Evolutionary conservation across 805 yeast species (phyloP).

Genomic region (Metschnikowia reukaufii): DNA sequence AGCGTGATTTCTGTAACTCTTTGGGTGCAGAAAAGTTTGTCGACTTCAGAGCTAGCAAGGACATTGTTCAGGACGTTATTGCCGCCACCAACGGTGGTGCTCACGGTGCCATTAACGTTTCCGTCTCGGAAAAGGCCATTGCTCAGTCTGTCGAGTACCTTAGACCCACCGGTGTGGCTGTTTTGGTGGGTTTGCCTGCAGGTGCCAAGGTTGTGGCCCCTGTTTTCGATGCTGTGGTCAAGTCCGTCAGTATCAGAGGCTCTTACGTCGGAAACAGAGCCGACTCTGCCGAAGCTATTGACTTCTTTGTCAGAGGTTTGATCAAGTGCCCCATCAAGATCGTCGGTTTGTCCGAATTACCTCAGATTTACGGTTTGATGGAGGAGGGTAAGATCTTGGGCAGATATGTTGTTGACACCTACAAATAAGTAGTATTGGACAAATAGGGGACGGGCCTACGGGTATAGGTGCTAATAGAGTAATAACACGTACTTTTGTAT

Average conservation of each 20-base stretch:
- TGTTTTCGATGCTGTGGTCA: conserved; percentile 42
- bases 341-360: conserved; percentile 42
- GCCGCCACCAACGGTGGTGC: conserved; percentile 62
- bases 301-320: conserved; percentile 45
- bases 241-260: conserved; percentile 39
- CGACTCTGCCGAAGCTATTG: conserved; percentile 46
- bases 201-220: conserved; percentile 42
- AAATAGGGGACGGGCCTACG: background rate
- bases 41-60: conserved; percentile 56
- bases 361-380: conserved; percentile 40
- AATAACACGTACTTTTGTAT: no score
- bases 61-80: conserved; percentile 45
- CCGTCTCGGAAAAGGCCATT: conserved; percentile 53
- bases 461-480: background rate
- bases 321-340: conserved; percentile 43
- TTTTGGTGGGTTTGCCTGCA: conserved; percentile 47
- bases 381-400: conserved; percentile 44
- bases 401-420: conserved; percentile 46
- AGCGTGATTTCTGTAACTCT: conserved; percentile 45
- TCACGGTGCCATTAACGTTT: conserved; percentile 49
- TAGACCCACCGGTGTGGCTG: conserved; percentile 44
- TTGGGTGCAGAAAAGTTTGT: conserved; percentile 66
- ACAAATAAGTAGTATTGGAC: conserved; percentile 24
- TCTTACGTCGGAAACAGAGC: conserved; percentile 50
- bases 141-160: conserved; percentile 43